These are phyloP conservation scores for Hortiboletus rubellus DNA, from an alignment of 1,284 basidiomycete genomes.

Conservation along the genomic window DNA sequence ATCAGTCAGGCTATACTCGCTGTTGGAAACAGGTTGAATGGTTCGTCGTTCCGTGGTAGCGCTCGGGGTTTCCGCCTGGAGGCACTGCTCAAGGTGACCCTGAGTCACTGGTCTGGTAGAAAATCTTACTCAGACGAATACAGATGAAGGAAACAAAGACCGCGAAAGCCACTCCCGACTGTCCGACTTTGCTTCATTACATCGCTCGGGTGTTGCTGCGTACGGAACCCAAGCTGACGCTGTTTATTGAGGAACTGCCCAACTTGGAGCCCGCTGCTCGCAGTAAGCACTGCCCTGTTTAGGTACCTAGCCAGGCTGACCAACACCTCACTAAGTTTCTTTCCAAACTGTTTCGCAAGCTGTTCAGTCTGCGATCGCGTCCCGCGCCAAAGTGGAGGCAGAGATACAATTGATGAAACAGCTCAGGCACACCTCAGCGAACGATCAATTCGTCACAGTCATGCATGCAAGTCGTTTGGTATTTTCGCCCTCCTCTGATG, in stretches of 20 bases:
- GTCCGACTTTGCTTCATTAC: conserved; percentile 87
- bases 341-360: conserved; percentile 61
- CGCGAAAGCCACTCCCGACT: conserved; percentile 61
- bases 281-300: conserved; percentile 44
- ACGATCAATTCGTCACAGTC: conserved; percentile 63
- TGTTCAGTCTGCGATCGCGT: conserved; percentile 57
- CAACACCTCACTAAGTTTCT: conserved; percentile 55
- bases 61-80: conserved; percentile 84
- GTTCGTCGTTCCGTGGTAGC: conserved; percentile 78
- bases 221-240: conserved; percentile 63
- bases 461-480: conserved; percentile 56
- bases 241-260: conserved; percentile 81
- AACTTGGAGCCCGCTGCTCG: conserved; percentile 82
- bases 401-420: conserved; percentile 54
- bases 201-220: conserved; percentile 74
- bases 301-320: not conserved
- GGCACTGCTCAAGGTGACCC: conserved; percentile 71
- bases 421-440: conserved; percentile 32
- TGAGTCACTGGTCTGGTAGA: not conserved
- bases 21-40: conserved; percentile 84
- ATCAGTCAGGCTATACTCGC: conserved; percentile 59
- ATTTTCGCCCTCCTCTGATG: not conserved
- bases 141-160: conserved; percentile 87
- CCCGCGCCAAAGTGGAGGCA: conserved; percentile 55
- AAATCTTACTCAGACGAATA: not conserved